phyloP scores from a whole-genome alignment of 2,329 filamentous ascomycete genomes.

The Lecanicillium sp. region DNA sequence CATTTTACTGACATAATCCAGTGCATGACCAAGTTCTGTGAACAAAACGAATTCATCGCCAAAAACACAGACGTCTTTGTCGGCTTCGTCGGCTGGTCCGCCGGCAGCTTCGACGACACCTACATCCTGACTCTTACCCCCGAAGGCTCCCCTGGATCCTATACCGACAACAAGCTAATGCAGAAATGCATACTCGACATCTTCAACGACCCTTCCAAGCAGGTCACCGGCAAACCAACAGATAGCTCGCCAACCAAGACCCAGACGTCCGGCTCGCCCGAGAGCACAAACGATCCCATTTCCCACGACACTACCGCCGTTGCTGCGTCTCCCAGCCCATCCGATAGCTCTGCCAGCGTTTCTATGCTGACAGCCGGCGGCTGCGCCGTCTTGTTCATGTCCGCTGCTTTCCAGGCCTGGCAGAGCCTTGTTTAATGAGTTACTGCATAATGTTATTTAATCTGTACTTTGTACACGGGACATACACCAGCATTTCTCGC shows the following conservation, averaged over 20 bases:
- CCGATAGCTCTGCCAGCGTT: not conserved
- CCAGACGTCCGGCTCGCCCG: not conserved
- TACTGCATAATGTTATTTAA: too few species aligned
- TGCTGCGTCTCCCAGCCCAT: not conserved
- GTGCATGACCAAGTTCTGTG: constrained; percentile 35
- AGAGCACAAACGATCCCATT: constrained; percentile 1
- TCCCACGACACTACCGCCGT: constrained; percentile 1
- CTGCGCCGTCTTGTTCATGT: not conserved
- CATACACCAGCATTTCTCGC: too few species aligned
- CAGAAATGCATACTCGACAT: constrained; percentile 31
- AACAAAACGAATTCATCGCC: constrained; percentile 37
- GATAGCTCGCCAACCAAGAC: not conserved
- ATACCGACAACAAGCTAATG: constrained; percentile 32
- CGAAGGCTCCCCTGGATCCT: constrained; percentile 13
- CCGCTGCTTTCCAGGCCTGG: not conserved
- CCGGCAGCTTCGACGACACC: constrained; percentile 31
- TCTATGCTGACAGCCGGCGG: not conserved
- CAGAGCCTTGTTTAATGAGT: too few species aligned
- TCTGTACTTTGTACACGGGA: too few species aligned
- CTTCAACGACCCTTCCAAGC: constrained; percentile 18
- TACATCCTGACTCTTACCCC: constrained; percentile 38
- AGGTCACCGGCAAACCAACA: constrained; percentile 4
- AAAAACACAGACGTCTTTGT: constrained; percentile 37
- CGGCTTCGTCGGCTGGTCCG: constrained; percentile 38
- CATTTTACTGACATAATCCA: constrained; percentile 13